Evolutionary conservation across 352 stramenopile genomes (phyloP), one percentile per base, ranked within the genome.

Genomic region (Phytopythium helicoides): DNA sequence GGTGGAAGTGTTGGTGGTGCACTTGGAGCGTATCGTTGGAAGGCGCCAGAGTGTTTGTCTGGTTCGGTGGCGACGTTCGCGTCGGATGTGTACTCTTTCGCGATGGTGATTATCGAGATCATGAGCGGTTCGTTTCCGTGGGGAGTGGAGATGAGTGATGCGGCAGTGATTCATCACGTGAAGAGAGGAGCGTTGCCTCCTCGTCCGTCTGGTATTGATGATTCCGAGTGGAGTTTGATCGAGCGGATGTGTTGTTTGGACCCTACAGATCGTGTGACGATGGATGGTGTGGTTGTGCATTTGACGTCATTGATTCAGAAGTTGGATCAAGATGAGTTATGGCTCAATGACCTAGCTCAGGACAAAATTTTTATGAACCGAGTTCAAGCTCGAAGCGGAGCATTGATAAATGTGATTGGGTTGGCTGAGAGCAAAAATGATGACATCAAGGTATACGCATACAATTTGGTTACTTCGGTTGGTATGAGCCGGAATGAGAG

Each of bases 11-110:
- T 8, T 34, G 36, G 41, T 28, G 51, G 38, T 3, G 60, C 51
- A 8, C 42, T 66, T 15, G 65, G 65, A 16, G 61, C 60, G 14
- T 58, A 56, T 28, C 47, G 60, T 15, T 73, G 64, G 64, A 73
- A 69, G 14, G 60, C 64, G 0, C 64, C 64, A 0, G 64, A 70
- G 28, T 70, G 54, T 44, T 49, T 73, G 4, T 18, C 41, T n/a
- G 55, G 28, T 6, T 21, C 38, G 28, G 18, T 18, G n/a, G 44
- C 44, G 16, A 50, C 44, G 6, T 38, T 50, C n/a, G 44, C 44
- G n/a, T 52, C 46, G 1, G 46, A 52, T 21, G 46, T 52, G 10
- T 52, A 41, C 31, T 28, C 18, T 6, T 52, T 52, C 46, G 46
- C 46, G 33, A 52, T 52, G 46, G n/a, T 18, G 12, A 52, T 52